Percentiles rank a stretch among this genome's conserved stretches.
These are phyloP conservation scores for Microthlaspi erraticum DNA, from an alignment of 345 rosid species.

Conservation along the genomic window DNA sequence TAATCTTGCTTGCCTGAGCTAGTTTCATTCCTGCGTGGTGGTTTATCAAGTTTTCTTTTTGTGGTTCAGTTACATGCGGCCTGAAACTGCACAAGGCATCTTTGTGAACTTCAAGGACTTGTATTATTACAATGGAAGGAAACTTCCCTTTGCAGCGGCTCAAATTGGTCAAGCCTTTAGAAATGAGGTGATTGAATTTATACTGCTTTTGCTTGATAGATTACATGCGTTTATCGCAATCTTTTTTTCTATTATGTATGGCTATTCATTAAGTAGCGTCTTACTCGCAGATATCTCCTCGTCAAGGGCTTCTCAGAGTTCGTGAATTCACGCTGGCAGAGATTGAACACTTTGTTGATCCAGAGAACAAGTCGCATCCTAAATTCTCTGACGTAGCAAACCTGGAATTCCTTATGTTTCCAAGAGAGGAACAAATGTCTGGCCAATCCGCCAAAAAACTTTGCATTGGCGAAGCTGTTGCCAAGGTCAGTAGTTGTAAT, in stretches of 20 bases:
- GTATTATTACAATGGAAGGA: conserved; percentile 88
- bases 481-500: conserved; percentile 57
- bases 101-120: conserved; percentile 90
- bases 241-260: background rate
- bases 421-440: conserved; percentile 85
- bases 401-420: conserved; percentile 89
- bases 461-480: conserved; percentile 76
- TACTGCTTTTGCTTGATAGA: conserved; percentile 14
- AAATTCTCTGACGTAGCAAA: conserved; percentile 69
- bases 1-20: background rate
- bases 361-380: conserved; percentile 92
- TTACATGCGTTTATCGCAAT: background rate
- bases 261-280: background rate
- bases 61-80: conserved; percentile 82
- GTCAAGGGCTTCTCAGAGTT: conserved; percentile 95
- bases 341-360: conserved; percentile 97
- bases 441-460: conserved; percentile 74
- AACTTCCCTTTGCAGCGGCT: conserved; percentile 97
- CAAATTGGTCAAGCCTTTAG: conserved; percentile 98
- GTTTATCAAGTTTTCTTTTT: background rate
- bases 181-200: conserved; percentile 68
- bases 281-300: conserved; percentile 81
- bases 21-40: background rate
- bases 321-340: conserved; percentile 97
- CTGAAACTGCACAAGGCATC: conserved; percentile 99